These are phyloP conservation scores for Pythium dissimile DNA, from an alignment of 352 stramenopile genomes.

Conservation along the genomic window DNA sequence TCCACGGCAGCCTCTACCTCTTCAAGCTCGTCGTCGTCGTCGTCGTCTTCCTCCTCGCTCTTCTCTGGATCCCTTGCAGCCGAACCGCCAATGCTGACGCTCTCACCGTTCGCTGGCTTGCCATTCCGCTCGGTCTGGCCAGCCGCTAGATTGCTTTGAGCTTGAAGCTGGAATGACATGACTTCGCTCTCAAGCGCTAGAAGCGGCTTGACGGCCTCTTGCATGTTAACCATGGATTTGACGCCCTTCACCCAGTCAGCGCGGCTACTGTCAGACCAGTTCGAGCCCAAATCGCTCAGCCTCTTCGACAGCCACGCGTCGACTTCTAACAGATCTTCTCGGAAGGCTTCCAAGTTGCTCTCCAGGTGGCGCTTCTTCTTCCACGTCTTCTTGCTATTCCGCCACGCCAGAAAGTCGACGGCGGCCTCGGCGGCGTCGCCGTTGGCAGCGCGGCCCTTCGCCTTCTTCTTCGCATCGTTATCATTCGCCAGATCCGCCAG, in stretches of 20 bases:
- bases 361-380: constrained; percentile 40
- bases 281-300: constrained; percentile 57
- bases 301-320: constrained; percentile 62
- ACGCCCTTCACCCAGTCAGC: constrained; percentile 49
- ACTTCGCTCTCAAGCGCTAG: constrained; percentile 66
- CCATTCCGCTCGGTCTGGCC: constrained; percentile 14
- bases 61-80: constrained; percentile 47
- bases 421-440: constrained; percentile 5
- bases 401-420: constrained; percentile 50
- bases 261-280: constrained; percentile 50
- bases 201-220: constrained; percentile 38
- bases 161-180: constrained; percentile 43
- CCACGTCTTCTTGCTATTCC: constrained; percentile 53
- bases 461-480: constrained; percentile 42
- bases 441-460: constrained; percentile 5
- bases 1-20: constrained; percentile 48
- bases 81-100: not conserved
- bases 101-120: constrained; percentile 11
- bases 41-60: constrained; percentile 61
- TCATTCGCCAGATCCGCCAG: constrained; percentile 76
- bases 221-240: constrained; percentile 28
- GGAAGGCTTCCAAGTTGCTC: constrained; percentile 46
- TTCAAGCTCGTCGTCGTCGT: constrained; percentile 76
- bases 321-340: constrained; percentile 49
- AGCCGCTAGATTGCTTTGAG: constrained; percentile 19